A percentile compares a stretch with the other conserved stretches of the same genome.
Conservation (phyloP, 768 basidiomycete genomes). For the Podaxis sp. region DNA sequence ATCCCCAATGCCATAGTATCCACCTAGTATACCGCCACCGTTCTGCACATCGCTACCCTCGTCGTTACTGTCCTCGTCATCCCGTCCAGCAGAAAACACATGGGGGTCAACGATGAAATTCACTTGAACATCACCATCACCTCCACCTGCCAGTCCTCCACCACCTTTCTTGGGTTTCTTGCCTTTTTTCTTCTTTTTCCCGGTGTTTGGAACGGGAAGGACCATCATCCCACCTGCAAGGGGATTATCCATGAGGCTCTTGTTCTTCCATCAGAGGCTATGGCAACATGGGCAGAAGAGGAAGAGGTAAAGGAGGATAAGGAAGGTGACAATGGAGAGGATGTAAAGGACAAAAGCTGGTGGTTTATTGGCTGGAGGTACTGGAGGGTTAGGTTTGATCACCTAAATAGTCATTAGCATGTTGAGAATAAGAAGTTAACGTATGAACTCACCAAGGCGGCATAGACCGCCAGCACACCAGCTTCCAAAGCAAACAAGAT, state of each 20-base stretch:
- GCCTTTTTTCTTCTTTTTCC: slow-evolving; percentile 30
- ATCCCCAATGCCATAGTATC: slow-evolving; percentile 22
- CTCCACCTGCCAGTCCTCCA: slow-evolving; percentile 25
- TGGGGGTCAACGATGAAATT: slow-evolving; percentile 72
- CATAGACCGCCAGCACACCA: too few relatives aligned
- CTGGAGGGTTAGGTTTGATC: too few relatives aligned
- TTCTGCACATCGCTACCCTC: slow-evolving; percentile 25
- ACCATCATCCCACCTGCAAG: slow-evolving; percentile 58
- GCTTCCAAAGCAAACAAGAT: too few relatives aligned
- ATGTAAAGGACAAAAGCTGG: too few relatives aligned
- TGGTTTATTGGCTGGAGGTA: too few relatives aligned
- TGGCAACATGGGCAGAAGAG: too few relatives aligned
- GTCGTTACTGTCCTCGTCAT: slow-evolving; percentile 38
- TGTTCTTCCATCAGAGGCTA: too few relatives aligned
- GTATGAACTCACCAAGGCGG: too few relatives aligned
- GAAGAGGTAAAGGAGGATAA: too few relatives aligned
- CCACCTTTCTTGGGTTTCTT: slow-evolving; percentile 43
- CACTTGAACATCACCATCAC: slow-evolving; percentile 58
- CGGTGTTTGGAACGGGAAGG: slow-evolving; percentile 46
- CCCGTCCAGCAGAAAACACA: slow-evolving; percentile 42
- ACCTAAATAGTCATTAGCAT: too few relatives aligned
- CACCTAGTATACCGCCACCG: slow-evolving; percentile 35
- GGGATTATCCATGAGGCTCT: slow-evolving; percentile 19
- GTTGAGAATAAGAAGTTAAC: too few relatives aligned
- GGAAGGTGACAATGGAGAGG: too few relatives aligned